Conservation (phyloP, 192 early-diverging fungal species). For the Geosiphon pyriformis region DNA sequence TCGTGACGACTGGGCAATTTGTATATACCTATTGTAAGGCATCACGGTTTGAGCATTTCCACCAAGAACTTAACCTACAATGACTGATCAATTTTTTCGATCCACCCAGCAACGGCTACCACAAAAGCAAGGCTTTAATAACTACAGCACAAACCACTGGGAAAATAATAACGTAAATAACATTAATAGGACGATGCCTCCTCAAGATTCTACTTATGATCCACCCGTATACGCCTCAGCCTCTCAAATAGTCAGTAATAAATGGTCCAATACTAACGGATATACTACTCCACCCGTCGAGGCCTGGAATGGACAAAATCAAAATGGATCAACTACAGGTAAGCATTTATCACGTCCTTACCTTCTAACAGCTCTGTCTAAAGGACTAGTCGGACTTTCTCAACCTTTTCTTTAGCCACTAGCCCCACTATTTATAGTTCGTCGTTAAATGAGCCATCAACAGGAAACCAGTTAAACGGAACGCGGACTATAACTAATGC, state of each 20-base stretch:
- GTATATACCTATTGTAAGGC: background rate
- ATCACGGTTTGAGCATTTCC: background rate
- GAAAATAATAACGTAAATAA: background rate
- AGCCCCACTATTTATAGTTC: background rate
- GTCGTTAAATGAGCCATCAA: too few species aligned
- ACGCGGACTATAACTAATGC: background rate
- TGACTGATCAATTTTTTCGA: background rate
- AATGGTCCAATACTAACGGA: background rate
- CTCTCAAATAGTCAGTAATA: background rate
- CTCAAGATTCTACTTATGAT: slow-evolving; percentile 5
- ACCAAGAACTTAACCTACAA: background rate
- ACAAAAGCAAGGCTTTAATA: background rate
- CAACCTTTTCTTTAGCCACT: background rate
- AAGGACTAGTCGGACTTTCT: too few species aligned
- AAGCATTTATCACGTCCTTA: background rate
- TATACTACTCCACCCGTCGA: background rate
- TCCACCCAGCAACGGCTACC: background rate
- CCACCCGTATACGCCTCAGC: background rate
- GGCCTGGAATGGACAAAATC: background rate
- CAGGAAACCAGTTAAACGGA: background rate
- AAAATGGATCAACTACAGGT: background rate
- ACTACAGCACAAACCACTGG: background rate
- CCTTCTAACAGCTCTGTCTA: background rate
- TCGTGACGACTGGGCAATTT: background rate
- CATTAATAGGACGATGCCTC: background rate